Evolutionary conservation across 2,329 filamentous ascomycete genomes (phyloP), one percentile per base, ranked within the genome.

Genomic region (Metarhizium rileyi): DNA sequence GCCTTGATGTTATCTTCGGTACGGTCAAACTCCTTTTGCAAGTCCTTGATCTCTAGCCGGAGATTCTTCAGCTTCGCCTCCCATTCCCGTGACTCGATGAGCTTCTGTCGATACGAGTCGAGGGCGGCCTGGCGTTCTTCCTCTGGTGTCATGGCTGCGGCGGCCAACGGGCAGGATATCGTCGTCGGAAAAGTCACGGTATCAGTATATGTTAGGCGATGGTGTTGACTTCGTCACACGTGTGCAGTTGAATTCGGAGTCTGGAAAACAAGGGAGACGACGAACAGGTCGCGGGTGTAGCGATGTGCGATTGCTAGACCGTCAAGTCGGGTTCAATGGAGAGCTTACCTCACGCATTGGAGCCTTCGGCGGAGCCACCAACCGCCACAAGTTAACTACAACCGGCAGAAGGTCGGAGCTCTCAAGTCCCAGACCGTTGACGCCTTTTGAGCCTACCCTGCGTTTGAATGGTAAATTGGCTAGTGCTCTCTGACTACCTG

Each of bases 1-100:
- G 93, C 93, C 77, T 98, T 98, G 77, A 98, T 97, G 74, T 97
- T 97, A 58, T 98, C 94, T 68, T 98, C 93, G 48, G 93, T 97
- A 59, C 91, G 83, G 68, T 98, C 91, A 64, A 90, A 98, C 62
- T 97, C 90, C 65, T 87, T 90, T 67, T 95, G 89, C 49, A 97
- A 72, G 52, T 86, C 89, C 75, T 97, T 98, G 70, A 98, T 96
- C 60, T 96, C 93, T 71, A 95, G 75, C 55, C 93, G 87, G 61
- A 98, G 75, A 48, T 85, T 81, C 76, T 97, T 98, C 54, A 98
- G 81, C 78, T 97, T 98, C 47, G 91, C 86, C 71, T 98, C 94
- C 90, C 90, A 97, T 78, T 98, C 93, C 70, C 94, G 83, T 61
- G 94, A 95, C 70, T 98, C 91, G 63, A 96, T 79, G 61, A 91